Base-by-base conservation (phyloP, 2,329 filamentous ascomycete genomes). In the Trichoderma atroviride region DNA sequence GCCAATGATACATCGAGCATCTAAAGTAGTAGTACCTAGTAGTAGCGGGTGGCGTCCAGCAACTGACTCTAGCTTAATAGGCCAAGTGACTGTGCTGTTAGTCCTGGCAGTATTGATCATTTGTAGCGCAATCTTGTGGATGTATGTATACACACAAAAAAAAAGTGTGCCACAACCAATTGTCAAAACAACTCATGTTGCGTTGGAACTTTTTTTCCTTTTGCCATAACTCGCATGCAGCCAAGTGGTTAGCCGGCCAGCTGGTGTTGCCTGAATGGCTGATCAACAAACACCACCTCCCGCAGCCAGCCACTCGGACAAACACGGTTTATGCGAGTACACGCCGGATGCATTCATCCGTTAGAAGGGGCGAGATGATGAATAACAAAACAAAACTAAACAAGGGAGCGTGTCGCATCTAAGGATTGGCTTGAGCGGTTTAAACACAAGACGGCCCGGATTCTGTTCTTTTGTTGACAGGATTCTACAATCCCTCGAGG, bases 181-280 rank as follows among this genome's bases (percentile, higher is more conserved):
- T 47, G 33, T 65, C 37, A 50, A 52, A 56, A 47, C 24, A 57
- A 50, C 24, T 16, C 35, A 29, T 24, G 10, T 29, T 11, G 57
- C 35, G 40, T 64, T 55, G 61, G 61, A 24, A 22, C 11, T 27
- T 22, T 35, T 29, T 43, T 10, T 40, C n/a, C n/a, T n/a, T n/a
- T n/a, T n/a, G 7, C 40, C 40, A 43, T 43, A 43, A n/a, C 16
- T 43, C 40, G 24, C 50, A 64, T 64, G 61, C 50, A 56, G 61
- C 33, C 61, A 40, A 22, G 13, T 19, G 29, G 50, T 19, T 43
- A 31, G 53, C 47, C 40, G 50, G 68, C 58, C 61, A 69, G 60
- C 60, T 65, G 60, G 52, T 58, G 68, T 66, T 69, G 60, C 50
- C 27, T 64, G 67, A 69, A 33, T 69, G 67, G 68, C 47, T 59